phyloP scores from a whole-genome alignment of 2,329 filamentous ascomycete genomes.

The Pestalotiopsis fici region DNA sequence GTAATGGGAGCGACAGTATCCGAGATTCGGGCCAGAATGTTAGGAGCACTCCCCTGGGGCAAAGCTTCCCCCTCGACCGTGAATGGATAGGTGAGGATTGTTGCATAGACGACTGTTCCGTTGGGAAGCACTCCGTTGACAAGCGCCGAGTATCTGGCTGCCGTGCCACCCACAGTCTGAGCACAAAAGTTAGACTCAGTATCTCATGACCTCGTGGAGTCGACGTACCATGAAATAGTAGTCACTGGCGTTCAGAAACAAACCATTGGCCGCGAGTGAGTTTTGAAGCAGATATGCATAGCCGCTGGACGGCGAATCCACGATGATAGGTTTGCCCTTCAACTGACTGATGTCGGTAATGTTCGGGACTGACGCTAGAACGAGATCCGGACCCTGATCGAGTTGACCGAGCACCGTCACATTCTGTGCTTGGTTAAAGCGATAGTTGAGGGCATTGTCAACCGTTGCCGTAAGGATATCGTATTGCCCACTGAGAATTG shows the following conservation, averaged over 20 bases:
- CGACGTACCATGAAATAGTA: slow-evolving; percentile 13
- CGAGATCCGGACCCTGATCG: slow-evolving; percentile 30
- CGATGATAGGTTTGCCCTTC: slow-evolving; percentile 26
- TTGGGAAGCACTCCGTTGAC: slow-evolving; percentile 23
- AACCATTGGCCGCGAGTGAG: slow-evolving; percentile 6
- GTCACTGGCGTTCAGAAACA: slow-evolving; percentile 11
- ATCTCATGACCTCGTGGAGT: neutral
- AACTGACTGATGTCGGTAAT: slow-evolving; percentile 26
- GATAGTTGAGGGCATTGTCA: slow-evolving; percentile 29
- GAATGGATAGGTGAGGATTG: slow-evolving; percentile 30
- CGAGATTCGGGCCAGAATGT: slow-evolving; percentile 21
- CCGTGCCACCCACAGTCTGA: slow-evolving; percentile 22
- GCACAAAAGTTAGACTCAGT: neutral
- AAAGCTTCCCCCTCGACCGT: slow-evolving; percentile 20
- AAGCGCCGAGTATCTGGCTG: slow-evolving; percentile 25
- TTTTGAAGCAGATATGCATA: slow-evolving; percentile 24
- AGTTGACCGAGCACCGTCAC: slow-evolving; percentile 30
- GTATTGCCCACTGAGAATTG: slow-evolving; percentile 23
- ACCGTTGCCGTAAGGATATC: slow-evolving; percentile 29
- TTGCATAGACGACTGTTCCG: slow-evolving; percentile 27
- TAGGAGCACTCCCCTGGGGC: slow-evolving; percentile 17
- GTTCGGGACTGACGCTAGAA: slow-evolving; percentile 23
- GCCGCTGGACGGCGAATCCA: slow-evolving; percentile 27
- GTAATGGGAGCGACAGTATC: slow-evolving; percentile 23
- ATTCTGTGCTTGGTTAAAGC: slow-evolving; percentile 25